Evolutionary conservation across 257 asterid species (phyloP), one percentile per base, ranked within the genome.

Genomic region (Solanum sejunctum): DNA sequence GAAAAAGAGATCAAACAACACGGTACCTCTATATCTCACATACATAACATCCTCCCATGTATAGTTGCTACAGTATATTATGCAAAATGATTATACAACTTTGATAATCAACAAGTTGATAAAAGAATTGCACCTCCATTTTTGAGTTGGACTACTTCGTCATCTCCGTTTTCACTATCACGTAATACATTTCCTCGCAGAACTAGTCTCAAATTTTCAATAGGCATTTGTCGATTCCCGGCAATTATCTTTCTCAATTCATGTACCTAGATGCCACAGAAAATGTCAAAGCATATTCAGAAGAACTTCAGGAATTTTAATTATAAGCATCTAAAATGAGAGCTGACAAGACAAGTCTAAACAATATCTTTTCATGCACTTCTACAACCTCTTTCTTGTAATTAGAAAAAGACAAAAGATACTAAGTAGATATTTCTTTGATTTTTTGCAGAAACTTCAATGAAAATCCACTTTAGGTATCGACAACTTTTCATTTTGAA

Each of bases 161-260:
- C 94, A 60, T 87, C 93, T 85, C 95, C 95, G 85, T 87, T 81
- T 80, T 84, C 77, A 87, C 82, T 83, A 81, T 94, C 98, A 13
- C 87, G 94, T 92, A 95, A 87, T 85, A 91, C 97, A 61, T 89
- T 91, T 78, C 99, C 99, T 79, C 81, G 91, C 84, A 92, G 93
- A 88, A 95, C 91, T 83, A 95, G 95, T 79, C 86, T 90, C 92
- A 92, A 86, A 70, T 91, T 91, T 75, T 92, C 93, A 15, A 87
- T 63, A 64, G 90, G 93, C 86, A 92, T 84, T 66, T 90, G 87
- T 66, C 89, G 90, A 83, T 87, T 87, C 84, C 78, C 90, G 83
- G 96, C 92, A 83, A 95, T 88, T 95, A 92, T 73, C 88, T 88
- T 91, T 85, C 98, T 92, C 94, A 95, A 91, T 86, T 93, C 98